Percentiles rank a stretch among this genome's conserved stretches.
These are phyloP conservation scores for Fomitiporia mediterranea DNA, from an alignment of 1,284 basidiomycete species.

Conservation along the genomic window DNA sequence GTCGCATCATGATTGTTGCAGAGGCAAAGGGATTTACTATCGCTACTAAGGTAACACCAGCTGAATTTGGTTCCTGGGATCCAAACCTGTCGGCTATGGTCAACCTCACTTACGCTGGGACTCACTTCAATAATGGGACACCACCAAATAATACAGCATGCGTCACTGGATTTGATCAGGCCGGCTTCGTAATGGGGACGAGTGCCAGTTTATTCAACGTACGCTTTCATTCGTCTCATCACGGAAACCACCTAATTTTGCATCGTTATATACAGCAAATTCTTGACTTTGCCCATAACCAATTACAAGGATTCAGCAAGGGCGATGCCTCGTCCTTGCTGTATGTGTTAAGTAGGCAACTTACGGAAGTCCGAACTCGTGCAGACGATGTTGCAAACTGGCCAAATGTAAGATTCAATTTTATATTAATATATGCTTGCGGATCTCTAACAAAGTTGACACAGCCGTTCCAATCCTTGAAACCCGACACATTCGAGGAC, in stretches of 20 bases:
- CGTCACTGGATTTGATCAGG: conserved; percentile 62
- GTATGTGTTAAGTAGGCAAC: conserved; percentile 43
- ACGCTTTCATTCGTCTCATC: neutral
- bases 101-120: conserved; percentile 56
- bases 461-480: conserved; percentile 50
- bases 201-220: conserved; percentile 64
- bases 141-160: conserved; percentile 49
- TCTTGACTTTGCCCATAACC: conserved; percentile 41
- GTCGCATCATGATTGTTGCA: neutral
- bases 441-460: neutral
- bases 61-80: conserved; percentile 68
- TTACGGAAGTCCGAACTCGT: conserved; percentile 45
- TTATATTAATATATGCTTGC: neutral
- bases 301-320: conserved; percentile 36
- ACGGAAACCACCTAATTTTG: neutral
- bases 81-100: conserved; percentile 56
- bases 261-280: conserved; percentile 37
- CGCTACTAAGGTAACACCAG: conserved; percentile 47
- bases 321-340: conserved; percentile 38
- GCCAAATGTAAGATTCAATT: conserved; percentile 54
- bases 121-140: conserved; percentile 47
- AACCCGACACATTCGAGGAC: conserved; percentile 38
- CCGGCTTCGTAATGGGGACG: conserved; percentile 59
- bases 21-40: conserved; percentile 10
- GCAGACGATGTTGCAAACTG: conserved; percentile 62